Percentiles rank a stretch among this genome's conserved stretches.
Conservation (phyloP, 768 basidiomycete species). For the Lactarius hengduanensis region DNA sequence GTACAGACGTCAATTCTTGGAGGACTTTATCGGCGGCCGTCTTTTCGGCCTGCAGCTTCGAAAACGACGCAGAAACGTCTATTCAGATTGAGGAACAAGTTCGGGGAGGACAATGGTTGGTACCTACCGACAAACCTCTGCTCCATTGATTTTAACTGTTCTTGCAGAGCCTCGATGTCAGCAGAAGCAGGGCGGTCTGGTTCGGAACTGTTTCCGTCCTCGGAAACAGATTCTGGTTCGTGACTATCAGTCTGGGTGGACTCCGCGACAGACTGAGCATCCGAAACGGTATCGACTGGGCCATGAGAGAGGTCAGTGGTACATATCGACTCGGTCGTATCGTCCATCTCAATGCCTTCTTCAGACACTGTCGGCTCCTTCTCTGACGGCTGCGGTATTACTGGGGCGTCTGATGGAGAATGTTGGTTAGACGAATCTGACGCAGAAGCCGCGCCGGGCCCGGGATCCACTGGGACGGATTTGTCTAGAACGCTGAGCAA, state of each 20-base stretch:
- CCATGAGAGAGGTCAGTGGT: background rate
- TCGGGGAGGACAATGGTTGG: background rate
- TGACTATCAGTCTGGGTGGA: conserved; percentile 1
- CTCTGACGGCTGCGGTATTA: conserved; percentile 1
- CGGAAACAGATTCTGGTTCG: background rate
- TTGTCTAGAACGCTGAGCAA: background rate
- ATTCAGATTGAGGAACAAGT: background rate
- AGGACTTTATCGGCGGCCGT: conserved; percentile 65
- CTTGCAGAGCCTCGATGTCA: conserved; percentile 59
- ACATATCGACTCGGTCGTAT: background rate
- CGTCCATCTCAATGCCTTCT: background rate
- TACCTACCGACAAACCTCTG: conserved; percentile 69
- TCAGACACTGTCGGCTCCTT: background rate
- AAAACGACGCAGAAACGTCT: conserved; percentile 81
- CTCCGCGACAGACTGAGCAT: conserved; percentile 3
- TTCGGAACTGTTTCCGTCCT: background rate
- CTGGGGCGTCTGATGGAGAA: background rate
- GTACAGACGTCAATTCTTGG: conserved; percentile 66
- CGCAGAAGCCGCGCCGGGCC: background rate
- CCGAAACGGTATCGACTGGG: background rate
- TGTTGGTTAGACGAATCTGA: background rate
- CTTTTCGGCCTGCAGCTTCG: conserved; percentile 71
- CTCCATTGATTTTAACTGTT: conserved; percentile 67
- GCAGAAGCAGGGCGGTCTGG: conserved; percentile 17
- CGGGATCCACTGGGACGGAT: background rate